These are phyloP conservation scores for Camellia japonica DNA, from an alignment of 148 eudicot species.

Conservation along the genomic window DNA sequence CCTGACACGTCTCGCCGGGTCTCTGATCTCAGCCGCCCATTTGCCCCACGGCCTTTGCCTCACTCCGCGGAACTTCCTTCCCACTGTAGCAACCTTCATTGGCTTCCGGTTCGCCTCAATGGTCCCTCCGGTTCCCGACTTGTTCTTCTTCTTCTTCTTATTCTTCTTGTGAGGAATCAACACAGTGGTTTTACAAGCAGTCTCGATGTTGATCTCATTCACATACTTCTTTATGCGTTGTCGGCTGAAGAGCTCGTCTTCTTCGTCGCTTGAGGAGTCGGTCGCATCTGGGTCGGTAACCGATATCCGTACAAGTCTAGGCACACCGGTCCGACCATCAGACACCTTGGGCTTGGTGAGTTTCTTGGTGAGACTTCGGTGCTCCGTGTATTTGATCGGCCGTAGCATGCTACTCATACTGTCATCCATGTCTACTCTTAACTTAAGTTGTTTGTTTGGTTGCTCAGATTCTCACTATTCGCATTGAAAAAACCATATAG, in stretches of 20 bases:
- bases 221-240: constrained; percentile 48
- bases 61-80: constrained; percentile 71
- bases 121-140: not conserved
- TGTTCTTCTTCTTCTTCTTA: constrained; percentile 15
- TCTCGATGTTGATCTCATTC: constrained; percentile 46
- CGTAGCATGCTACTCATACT: constrained; percentile 22
- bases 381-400: constrained; percentile 62
- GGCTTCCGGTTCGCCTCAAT: constrained; percentile 17
- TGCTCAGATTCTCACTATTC: constrained; percentile 8
- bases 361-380: constrained; percentile 31
- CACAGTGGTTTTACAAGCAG: constrained; percentile 10
- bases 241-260: constrained; percentile 3
- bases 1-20: constrained; percentile 56
- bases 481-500: not conserved
- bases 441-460: not conserved
- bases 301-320: constrained; percentile 50
- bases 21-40: constrained; percentile 97
- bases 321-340: not conserved
- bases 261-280: constrained; percentile 73
- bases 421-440: constrained; percentile 26
- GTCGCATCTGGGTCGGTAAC: constrained; percentile 68
- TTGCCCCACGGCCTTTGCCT: constrained; percentile 95
- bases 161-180: constrained; percentile 25
- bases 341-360: not conserved
- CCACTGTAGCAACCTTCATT: constrained; percentile 20